Evolutionary conservation across 1,139 yeast genomes (phyloP).

Genomic region (Protomyces macrosporus): DNA sequence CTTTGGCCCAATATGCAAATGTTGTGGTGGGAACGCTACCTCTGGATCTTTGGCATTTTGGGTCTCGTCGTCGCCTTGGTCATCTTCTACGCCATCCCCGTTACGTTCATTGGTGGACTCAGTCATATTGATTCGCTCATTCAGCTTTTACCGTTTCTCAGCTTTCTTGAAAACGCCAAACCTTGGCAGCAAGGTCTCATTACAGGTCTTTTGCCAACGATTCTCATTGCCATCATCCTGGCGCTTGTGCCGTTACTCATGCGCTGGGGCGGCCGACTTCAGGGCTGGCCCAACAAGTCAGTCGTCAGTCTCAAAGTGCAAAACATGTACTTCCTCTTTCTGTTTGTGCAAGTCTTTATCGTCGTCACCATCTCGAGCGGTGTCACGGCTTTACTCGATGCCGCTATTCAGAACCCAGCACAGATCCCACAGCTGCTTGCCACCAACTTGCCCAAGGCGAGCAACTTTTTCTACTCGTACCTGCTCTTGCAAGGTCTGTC

Average conservation of each 20-base stretch:
- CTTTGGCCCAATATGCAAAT: slow-evolving; percentile 81
- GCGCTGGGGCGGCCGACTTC: slow-evolving; percentile 49
- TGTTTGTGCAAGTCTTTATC: slow-evolving; percentile 76
- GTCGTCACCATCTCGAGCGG: slow-evolving; percentile 79
- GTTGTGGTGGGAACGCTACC: slow-evolving; percentile 77
- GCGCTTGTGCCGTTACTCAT: slow-evolving; percentile 75
- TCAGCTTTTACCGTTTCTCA: slow-evolving; percentile 60
- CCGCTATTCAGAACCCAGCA: slow-evolving; percentile 49
- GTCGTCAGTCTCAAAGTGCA: slow-evolving; percentile 76
- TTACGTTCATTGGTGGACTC: slow-evolving; percentile 88
- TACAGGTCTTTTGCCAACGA: slow-evolving; percentile 81
- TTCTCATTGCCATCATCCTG: slow-evolving; percentile 77
- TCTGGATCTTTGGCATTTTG: slow-evolving; percentile 48
- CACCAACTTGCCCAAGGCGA: slow-evolving; percentile 73
- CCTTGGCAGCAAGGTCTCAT: slow-evolving; percentile 71
- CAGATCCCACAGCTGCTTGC: slow-evolving; percentile 62
- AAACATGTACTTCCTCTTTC: slow-evolving; percentile 81
- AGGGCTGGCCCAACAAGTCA: slow-evolving; percentile 69
- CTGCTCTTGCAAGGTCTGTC: slow-evolving; percentile 77
- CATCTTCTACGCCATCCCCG: slow-evolving; percentile 93
- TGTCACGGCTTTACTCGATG: slow-evolving; percentile 61
- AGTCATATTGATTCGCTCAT: slow-evolving; percentile 76
- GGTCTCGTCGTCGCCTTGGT: slow-evolving; percentile 55
- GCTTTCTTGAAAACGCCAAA: slow-evolving; percentile 52
- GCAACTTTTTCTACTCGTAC: slow-evolving; percentile 68